These are phyloP conservation scores for Lentinus tigrinus DNA, from an alignment of 768 basidiomycete species.

Conservation along the genomic window DNA sequence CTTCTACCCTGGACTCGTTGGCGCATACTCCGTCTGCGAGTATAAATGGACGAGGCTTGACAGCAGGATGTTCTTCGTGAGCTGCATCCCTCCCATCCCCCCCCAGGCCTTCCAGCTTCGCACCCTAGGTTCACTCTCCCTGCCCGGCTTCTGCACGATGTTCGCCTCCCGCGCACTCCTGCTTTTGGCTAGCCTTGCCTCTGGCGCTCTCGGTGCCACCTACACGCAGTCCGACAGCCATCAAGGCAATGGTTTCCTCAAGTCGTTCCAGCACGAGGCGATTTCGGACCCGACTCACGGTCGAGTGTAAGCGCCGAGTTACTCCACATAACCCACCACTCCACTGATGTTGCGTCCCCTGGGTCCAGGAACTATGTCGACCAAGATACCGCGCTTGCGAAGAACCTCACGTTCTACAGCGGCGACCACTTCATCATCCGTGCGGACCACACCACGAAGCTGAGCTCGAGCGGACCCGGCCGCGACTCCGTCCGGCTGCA, in stretches of 20 bases:
- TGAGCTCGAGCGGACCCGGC: conserved; percentile 49
- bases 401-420: conserved; percentile 58
- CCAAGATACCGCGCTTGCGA: conserved; percentile 45
- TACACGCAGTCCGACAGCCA: conserved; percentile 48
- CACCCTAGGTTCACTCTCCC: neutral
- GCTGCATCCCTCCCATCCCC: conserved; percentile 6
- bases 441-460: conserved; percentile 48
- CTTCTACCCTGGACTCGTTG: neutral
- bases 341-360: neutral
- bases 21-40: neutral
- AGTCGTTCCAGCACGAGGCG: conserved; percentile 47
- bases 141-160: neutral
- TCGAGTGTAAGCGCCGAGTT: conserved; percentile 48
- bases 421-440: conserved; percentile 55
- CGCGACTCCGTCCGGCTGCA: conserved; percentile 57
- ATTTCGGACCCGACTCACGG: conserved; percentile 65
- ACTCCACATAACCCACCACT: neutral
- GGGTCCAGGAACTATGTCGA: conserved; percentile 42
- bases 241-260: conserved; percentile 46
- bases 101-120: conserved; percentile 9
- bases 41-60: neutral
- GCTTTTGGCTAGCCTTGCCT: conserved; percentile 3
- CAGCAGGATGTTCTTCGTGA: neutral
- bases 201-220: conserved; percentile 36
- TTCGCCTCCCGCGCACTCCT: conserved; percentile 1